These are phyloP conservation scores for Chlorella variabilis DNA, from an alignment of 163 green algal species.

Conservation along the genomic window DNA sequence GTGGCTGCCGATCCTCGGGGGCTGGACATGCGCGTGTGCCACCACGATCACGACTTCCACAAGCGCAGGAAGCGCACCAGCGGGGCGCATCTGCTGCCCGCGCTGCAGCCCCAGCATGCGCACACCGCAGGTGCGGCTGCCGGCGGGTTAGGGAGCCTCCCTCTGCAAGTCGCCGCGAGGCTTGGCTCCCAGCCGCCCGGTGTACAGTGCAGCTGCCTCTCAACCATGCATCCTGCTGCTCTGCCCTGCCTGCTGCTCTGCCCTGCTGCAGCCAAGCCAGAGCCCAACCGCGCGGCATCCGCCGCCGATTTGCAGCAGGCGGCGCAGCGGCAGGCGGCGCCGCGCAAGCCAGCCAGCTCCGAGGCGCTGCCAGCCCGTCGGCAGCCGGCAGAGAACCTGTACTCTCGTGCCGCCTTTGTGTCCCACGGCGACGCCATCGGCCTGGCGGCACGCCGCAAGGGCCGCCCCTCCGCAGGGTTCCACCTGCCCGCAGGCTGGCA, in stretches of 20 bases:
- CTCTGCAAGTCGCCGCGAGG: too few relatives aligned
- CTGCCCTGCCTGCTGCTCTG: too few relatives aligned
- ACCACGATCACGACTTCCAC: neutral
- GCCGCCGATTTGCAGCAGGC: neutral
- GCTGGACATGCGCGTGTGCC: conserved; percentile 7
- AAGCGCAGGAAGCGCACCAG: neutral
- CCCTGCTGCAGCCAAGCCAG: neutral
- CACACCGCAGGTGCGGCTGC: neutral
- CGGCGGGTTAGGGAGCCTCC: too few relatives aligned
- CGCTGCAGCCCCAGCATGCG: neutral
- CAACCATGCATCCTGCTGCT: too few relatives aligned
- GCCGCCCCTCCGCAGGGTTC: neutral
- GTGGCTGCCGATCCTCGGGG: neutral
- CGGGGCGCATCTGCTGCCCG: neutral
- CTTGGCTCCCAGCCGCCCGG: too few relatives aligned
- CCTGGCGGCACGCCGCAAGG: neutral
- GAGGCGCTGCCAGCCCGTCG: neutral
- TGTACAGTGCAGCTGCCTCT: too few relatives aligned
- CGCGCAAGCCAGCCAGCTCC: neutral
- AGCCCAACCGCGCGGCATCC: too few relatives aligned
- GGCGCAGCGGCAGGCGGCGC: neutral
- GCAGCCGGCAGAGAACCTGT: neutral
- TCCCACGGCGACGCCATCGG: neutral
- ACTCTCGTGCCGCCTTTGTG: neutral
- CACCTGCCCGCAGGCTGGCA: conserved; percentile 7